Base-by-base conservation (phyloP, 495 filamentous ascomycete genomes). In the Corynascus novoguineensis region DNA sequence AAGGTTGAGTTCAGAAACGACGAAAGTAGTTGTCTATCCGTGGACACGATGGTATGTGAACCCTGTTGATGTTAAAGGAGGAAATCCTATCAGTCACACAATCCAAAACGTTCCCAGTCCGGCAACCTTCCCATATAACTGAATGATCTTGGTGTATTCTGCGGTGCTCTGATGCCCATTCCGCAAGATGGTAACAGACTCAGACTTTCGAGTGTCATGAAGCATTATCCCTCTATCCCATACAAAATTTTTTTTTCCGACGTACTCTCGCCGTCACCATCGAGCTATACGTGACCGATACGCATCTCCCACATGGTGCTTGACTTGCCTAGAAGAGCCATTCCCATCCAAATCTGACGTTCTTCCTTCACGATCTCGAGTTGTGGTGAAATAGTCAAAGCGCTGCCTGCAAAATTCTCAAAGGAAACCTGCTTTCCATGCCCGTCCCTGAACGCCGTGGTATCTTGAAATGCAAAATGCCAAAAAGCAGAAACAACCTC, bases 401-500 rank as follows among this genome's bases (percentile, higher is more conserved):
- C 53, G 9, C 42, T n/a, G n/a, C 41, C 8, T 6, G 15, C 6
- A 22, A 19, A 38, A 21, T 21, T 4, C 37, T 7, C 37, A 38
- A 41, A 41, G 9, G 21, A 52, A 51, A 24, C 27, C 24, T 49
- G 49, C 37, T 37, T 53, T n/a, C 38, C 19, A 44, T 58, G 42
- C 42, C 55, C 45, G 28, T 45, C 7, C 44, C 21, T 28, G 57
- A 68, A 68, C 65, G 65, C 65, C 65, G 57, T 68, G 65, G 65
- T 68, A 68, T 68, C 65, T 60, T 31, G 31, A 63, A 61, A 65
- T 63, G 60, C 62, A 68, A 58, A 41, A 50, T 52, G 53, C 15
- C 2, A 19, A 41, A 48, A 52, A 25, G n/a, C n/a, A 29, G 50
- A 27, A 37, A 25, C 38, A 24, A 38, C 27, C 41, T 27, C 17